phyloP scores from a whole-genome alignment of 1,139 yeast species.

The Blastobotrys proliferans region DNA sequence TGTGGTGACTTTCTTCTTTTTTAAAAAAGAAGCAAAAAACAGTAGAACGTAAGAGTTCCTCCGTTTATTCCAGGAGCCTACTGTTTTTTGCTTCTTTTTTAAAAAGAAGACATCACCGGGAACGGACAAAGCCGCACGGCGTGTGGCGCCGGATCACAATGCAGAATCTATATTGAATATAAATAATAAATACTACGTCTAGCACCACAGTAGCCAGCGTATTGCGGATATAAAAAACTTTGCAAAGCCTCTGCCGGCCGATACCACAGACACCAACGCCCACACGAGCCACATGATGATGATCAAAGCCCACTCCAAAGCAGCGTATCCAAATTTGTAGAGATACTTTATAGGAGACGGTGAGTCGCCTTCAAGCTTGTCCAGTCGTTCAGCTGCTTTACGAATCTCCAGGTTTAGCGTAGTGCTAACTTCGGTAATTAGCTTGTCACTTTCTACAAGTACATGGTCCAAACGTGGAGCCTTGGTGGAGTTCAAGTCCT shows the following conservation, averaged over 20 bases:
- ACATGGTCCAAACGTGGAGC: slow-evolving; percentile 58
- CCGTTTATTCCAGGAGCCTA: too few relatives aligned
- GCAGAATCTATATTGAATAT: too few relatives aligned
- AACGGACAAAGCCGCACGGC: too few relatives aligned
- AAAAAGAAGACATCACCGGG: too few relatives aligned
- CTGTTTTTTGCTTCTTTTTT: too few relatives aligned
- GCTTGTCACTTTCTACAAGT: slow-evolving; percentile 66
- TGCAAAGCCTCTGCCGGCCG: slow-evolving; percentile 38
- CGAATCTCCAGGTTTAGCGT: slow-evolving; percentile 69
- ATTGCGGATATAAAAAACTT: slow-evolving; percentile 40
- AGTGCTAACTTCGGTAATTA: slow-evolving; percentile 79
- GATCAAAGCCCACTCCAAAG: slow-evolving; percentile 56
- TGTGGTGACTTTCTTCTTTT: too few relatives aligned
- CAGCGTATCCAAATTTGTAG: slow-evolving; percentile 27
- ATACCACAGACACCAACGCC: slow-evolving; percentile 60
- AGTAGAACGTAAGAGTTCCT: too few relatives aligned
- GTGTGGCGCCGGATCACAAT: too few relatives aligned
- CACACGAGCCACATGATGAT: slow-evolving; percentile 62
- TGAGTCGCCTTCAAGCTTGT: slow-evolving; percentile 40
- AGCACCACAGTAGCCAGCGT: slow-evolving; percentile 41
- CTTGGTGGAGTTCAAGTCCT: slow-evolving; percentile 36
- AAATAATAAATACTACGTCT: not conserved
- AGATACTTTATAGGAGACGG: slow-evolving; percentile 24
- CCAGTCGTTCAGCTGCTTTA: slow-evolving; percentile 64
- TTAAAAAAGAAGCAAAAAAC: too few relatives aligned